Conservation (phyloP, 495 filamentous ascomycete genomes). For the Penicillium canariense region DNA sequence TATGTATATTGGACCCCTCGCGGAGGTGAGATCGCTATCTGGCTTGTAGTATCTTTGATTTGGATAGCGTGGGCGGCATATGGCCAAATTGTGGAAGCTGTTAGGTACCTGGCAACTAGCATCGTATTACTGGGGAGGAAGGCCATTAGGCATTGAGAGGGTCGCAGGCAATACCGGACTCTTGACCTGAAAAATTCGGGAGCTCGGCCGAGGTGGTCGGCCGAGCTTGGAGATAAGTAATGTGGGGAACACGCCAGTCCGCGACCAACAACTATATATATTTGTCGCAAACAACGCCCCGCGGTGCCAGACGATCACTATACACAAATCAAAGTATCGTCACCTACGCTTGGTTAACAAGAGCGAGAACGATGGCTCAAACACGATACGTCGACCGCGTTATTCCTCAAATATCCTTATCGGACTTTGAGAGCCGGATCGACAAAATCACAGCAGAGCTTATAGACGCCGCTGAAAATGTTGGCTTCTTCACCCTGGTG, state of each 20-base stretch:
- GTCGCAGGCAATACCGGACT: no score
- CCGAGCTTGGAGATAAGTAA: constrained; percentile 11
- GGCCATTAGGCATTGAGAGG: no score
- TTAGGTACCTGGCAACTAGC: no score
- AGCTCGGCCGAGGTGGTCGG: constrained; percentile 14
- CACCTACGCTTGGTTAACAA: not conserved
- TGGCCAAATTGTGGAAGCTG: no score
- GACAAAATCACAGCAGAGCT: constrained; percentile 54
- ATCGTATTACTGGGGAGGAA: no score
- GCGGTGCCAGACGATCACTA: no score
- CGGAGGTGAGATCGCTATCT: no score
- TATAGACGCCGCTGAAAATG: constrained; percentile 56
- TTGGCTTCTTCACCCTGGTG: constrained; percentile 60
- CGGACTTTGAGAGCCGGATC: constrained; percentile 51
- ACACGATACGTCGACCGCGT: constrained; percentile 46
- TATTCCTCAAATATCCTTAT: constrained; percentile 59
- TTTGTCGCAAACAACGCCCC: no score
- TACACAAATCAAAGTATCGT: not conserved
- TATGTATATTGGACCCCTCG: no score
- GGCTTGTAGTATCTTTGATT: no score
- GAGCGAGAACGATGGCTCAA: constrained; percentile 13
- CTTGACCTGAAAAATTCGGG: not conserved
- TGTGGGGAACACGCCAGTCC: not conserved
- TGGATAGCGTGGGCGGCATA: no score
- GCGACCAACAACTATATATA: not conserved